phyloP scores from a whole-genome alignment of 257 asterid species.

The Rauvolfia tetraphylla region DNA sequence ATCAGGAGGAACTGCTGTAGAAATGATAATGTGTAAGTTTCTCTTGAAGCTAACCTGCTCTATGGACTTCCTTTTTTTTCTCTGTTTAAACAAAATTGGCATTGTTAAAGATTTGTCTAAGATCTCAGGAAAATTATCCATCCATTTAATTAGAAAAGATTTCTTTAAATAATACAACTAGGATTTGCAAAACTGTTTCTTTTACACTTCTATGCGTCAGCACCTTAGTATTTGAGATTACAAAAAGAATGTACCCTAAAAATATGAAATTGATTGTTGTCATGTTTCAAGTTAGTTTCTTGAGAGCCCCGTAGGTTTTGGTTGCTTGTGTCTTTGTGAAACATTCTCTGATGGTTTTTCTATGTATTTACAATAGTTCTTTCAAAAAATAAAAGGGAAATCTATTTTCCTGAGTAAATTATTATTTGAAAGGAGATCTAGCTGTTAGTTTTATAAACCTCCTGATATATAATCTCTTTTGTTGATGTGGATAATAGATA shows the following conservation, averaged over 20 bases:
- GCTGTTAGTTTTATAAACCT: too few relatives aligned
- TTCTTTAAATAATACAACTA: too few relatives aligned
- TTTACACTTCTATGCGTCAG: too few relatives aligned
- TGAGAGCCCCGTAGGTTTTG: neutral
- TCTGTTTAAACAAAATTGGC: neutral
- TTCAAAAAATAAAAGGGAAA: neutral
- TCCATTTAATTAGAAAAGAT: too few relatives aligned
- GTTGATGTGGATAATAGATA: neutral
- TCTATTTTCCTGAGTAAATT: neutral
- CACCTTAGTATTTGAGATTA: too few relatives aligned
- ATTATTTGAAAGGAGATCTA: too few relatives aligned
- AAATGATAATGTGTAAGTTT: slow-evolving; percentile 28
- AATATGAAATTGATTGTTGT: neutral
- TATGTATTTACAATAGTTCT: neutral
- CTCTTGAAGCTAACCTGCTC: neutral
- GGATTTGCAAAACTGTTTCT: too few relatives aligned
- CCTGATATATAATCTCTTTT: neutral
- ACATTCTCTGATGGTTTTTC: neutral
- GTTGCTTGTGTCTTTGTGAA: neutral
- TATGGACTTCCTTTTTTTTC: neutral
- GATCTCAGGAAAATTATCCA: too few relatives aligned
- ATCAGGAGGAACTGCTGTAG: slow-evolving; percentile 13
- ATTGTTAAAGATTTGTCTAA: neutral
- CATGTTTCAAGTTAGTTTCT: neutral
- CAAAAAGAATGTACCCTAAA: too few relatives aligned